Evolutionary conservation across 345 rosid genomes (phyloP).

Genomic region (Moringa oleifera): DNA sequence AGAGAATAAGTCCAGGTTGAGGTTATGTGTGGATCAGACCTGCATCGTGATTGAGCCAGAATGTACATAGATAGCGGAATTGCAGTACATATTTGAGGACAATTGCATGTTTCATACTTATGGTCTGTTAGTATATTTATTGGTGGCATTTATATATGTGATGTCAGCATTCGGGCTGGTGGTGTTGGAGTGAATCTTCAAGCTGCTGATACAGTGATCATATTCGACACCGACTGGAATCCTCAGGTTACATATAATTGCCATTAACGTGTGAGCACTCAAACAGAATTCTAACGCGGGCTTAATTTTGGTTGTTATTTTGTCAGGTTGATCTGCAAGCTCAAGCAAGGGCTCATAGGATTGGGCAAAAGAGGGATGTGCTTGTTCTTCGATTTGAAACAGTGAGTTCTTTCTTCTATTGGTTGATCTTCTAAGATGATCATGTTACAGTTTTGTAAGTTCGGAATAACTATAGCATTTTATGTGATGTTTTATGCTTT

Average conservation of each 20-base stretch:
- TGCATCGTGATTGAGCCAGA: too few species aligned
- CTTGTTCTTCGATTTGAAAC: constrained; percentile 95
- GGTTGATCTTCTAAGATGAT: background rate
- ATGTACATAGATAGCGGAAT: too few species aligned
- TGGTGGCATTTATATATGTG: constrained; percentile 12
- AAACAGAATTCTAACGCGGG: background rate
- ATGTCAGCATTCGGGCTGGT: constrained; percentile 87
- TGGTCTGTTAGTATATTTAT: too few species aligned
- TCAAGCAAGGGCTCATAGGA: constrained; percentile 94
- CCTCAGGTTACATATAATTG: constrained; percentile 59
- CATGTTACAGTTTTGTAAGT: background rate
- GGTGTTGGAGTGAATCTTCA: constrained; percentile 98
- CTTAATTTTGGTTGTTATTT: background rate
- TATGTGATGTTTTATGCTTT: too few species aligned
- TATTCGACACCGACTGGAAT: constrained; percentile 97
- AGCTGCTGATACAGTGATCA: constrained; percentile 91
- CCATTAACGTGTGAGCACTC: background rate
- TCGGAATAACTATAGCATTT: too few species aligned
- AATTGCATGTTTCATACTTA: too few species aligned
- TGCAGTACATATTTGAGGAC: too few species aligned
- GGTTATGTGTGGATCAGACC: too few species aligned
- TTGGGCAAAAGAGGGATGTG: constrained; percentile 98
- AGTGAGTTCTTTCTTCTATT: constrained; percentile 30
- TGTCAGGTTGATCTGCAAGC: constrained; percentile 95
- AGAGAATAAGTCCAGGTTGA: too few species aligned